Base-by-base conservation (phyloP, 305 asterid species). In the Lippia alba region DNA sequence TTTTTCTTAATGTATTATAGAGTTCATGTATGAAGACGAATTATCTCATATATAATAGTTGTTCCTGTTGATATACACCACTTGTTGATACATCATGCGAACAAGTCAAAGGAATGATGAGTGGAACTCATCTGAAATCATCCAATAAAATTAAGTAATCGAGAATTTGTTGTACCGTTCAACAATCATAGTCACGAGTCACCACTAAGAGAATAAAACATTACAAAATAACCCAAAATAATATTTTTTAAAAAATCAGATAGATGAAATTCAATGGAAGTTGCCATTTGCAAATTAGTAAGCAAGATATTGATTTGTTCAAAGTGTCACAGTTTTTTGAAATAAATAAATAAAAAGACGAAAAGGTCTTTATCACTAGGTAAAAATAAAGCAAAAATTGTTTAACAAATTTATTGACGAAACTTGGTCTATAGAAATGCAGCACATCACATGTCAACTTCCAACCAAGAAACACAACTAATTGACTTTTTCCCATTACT, bases 401-500 rank as follows among this genome's bases (percentile, higher is more conserved):
- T 33, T 66, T 66, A 61, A 54, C 68, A 41, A 63, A 63, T 45
- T 6, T 45, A 44, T 30, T 56, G 50, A 20, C 54, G 62, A 55
- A 64, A 32, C 5, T 30, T 9, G n/a, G 0, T 44, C 6, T 9
- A 56, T 8, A 51, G 12, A 30, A 57, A 10, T 1, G 30, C 8
- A 8, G 30, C 49, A 51, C 17, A 44, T 53, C 53, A 51, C 51
- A 48, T 49, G 80, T 75, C 80, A 67, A 79, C 80, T 56, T 67
- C 74, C 74, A 16, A 58, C 56, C 55, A 36, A 55, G 4, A 16
- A 9, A 44, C 65, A 72, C 69, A 58, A 49, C 55, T 45, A 57
- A 69, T 71, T 57, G 72, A 69, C 77, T 49, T 49, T 61, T 78
- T 68, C 67, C 12, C 3, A 19, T 15, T 24, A 55, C 32, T 48